These are phyloP conservation scores for Entomortierella parvispora DNA, from an alignment of 192 early-diverging fungal species.

Conservation along the genomic window DNA sequence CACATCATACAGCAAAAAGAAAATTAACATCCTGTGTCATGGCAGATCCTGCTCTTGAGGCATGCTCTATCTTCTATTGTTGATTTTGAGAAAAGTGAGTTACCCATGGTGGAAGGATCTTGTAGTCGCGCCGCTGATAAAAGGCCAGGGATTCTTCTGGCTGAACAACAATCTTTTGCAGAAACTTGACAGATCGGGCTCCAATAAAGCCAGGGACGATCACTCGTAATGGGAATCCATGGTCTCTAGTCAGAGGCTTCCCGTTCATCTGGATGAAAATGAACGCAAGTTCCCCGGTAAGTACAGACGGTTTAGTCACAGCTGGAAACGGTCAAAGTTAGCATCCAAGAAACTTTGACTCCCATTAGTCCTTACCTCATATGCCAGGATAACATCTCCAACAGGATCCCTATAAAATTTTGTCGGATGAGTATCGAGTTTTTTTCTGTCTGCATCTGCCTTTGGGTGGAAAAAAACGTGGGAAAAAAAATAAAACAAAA, in stretches of 20 bases:
- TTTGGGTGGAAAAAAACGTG: not conserved
- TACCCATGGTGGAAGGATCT: constrained; percentile 81
- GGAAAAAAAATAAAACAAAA: not conserved
- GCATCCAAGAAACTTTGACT: constrained; percentile 11
- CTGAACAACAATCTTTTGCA: constrained; percentile 74
- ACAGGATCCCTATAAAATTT: constrained; percentile 55
- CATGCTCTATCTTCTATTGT: no score
- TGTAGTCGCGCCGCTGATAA: constrained; percentile 86
- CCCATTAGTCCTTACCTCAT: constrained; percentile 64
- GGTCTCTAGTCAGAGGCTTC: constrained; percentile 75
- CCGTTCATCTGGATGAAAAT: constrained; percentile 74
- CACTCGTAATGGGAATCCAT: constrained; percentile 88
- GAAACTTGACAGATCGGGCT: constrained; percentile 92
- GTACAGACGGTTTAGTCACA: not conserved
- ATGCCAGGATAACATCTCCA: constrained; percentile 78
- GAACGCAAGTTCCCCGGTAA: not conserved
- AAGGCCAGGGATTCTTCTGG: constrained; percentile 72
- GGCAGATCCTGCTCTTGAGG: constrained; percentile 37
- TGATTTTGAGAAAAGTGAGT: no score
- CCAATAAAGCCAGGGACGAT: constrained; percentile 94
- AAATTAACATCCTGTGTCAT: constrained; percentile 47
- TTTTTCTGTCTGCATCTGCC: not conserved
- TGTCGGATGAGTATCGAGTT: not conserved
- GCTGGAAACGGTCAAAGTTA: not conserved
- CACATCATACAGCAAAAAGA: constrained; percentile 43